Percentiles rank a stretch among this genome's conserved stretches.
Conservation (phyloP, 495 filamentous ascomycete genomes). For the Xylaria flabelliformis region DNA sequence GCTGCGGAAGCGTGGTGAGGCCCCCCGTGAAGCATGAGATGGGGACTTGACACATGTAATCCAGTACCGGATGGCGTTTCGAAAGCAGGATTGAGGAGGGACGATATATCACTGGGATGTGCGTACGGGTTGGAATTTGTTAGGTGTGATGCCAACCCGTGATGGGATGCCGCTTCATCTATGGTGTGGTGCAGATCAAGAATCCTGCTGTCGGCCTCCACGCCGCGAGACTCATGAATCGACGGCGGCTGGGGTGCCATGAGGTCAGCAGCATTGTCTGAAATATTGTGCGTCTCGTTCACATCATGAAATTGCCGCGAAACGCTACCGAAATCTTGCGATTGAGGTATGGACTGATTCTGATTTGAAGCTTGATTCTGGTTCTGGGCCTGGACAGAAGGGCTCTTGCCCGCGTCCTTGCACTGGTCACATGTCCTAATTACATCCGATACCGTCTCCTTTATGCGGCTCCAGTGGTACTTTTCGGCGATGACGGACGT, state of each 20-base stretch:
- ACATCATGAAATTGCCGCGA: conserved; percentile 34
- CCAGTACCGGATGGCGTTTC: conserved; percentile 39
- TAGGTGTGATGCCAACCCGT: conserved; percentile 34
- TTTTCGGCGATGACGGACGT: conserved; percentile 92
- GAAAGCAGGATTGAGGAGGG: conserved; percentile 37
- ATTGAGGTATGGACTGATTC: conserved; percentile 6
- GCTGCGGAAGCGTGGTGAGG: conserved; percentile 39
- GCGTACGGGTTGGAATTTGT: conserved; percentile 41
- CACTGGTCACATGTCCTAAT: conserved; percentile 92
- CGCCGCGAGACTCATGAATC: conserved; percentile 30
- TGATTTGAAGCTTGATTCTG: conserved; percentile 22
- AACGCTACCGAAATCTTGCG: conserved; percentile 1
- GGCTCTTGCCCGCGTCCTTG: conserved; percentile 75
- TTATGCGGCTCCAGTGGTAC: conserved; percentile 99
- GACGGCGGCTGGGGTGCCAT: conserved; percentile 32
- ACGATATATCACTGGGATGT: conserved; percentile 47
- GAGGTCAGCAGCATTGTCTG: conserved; percentile 19
- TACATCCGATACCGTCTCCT: conserved; percentile 93
- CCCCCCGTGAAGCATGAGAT: conserved; percentile 37
- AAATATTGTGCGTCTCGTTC: conserved; percentile 24
- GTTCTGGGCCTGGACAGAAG: conserved; percentile 32
- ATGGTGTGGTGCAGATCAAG: conserved; percentile 34
- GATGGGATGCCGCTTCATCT: conserved; percentile 28
- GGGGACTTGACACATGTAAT: conserved; percentile 37
- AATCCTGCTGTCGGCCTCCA: conserved; percentile 33